These are phyloP conservation scores for Penicillium nordicum DNA, from an alignment of 2,329 filamentous ascomycete species.

Conservation along the genomic window DNA sequence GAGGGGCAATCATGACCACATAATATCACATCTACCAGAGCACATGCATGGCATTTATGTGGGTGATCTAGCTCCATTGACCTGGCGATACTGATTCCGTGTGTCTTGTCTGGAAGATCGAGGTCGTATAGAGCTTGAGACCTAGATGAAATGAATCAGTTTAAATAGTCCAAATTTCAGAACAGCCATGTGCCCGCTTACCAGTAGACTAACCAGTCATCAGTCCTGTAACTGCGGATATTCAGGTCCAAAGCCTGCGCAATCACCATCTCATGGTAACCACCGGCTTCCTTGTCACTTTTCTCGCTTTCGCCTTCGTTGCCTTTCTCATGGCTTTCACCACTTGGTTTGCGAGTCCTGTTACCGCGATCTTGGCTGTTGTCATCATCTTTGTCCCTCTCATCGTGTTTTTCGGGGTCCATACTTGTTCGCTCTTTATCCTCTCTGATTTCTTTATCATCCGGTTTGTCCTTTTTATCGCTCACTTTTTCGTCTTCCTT, in stretches of 20 bases:
- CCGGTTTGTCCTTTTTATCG: not conserved
- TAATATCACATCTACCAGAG: not conserved
- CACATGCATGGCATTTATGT: not conserved
- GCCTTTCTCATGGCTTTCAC: not conserved
- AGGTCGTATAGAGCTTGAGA: not conserved
- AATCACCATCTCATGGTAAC: not conserved
- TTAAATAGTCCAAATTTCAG: too few relatives aligned
- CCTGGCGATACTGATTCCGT: not conserved
- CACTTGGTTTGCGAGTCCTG: too few relatives aligned
- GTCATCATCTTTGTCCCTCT: not conserved
- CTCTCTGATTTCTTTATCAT: not conserved
- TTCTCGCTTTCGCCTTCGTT: not conserved
- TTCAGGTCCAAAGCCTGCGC: not conserved
- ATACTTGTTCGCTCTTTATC: not conserved
- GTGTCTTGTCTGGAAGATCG: not conserved
- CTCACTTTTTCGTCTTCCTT: not conserved
- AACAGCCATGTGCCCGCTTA: not conserved
- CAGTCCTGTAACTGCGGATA: not conserved
- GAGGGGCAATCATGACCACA: not conserved
- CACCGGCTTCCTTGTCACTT: not conserved
- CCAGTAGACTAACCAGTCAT: not conserved
- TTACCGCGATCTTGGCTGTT: not conserved
- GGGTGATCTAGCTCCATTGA: not conserved
- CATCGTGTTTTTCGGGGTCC: not conserved
- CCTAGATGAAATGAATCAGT: not conserved